phyloP scores from a whole-genome alignment of 1,284 basidiomycete species.

The Microbotryum lychnidis-dioicae region DNA sequence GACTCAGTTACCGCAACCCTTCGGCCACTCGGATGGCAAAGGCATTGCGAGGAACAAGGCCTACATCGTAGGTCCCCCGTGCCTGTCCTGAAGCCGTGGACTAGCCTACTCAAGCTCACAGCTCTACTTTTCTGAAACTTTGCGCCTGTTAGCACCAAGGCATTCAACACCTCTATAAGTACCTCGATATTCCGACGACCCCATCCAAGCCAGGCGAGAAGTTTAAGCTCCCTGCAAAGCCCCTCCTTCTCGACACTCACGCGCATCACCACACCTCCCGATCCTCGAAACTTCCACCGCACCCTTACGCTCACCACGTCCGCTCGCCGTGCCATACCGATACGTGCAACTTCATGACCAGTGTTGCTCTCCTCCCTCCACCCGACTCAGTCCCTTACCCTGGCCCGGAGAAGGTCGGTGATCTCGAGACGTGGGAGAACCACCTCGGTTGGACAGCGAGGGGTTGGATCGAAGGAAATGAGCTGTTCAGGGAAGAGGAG shows the following conservation, averaged over 20 bases:
- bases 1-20: constrained; percentile 15
- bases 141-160: constrained; percentile 4
- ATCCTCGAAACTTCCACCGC: constrained; percentile 4
- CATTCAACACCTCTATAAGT: constrained; percentile 3
- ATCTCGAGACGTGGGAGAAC: constrained; percentile 27
- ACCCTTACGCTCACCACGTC: constrained; percentile 22
- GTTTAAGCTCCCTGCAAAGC: not conserved
- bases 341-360: constrained; percentile 30
- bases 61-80: constrained; percentile 24
- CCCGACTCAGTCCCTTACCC: constrained; percentile 29
- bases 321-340: constrained; percentile 21
- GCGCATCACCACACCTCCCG: not conserved
- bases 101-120: no score
- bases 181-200: constrained; percentile 1
- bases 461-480: constrained; percentile 11
- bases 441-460: constrained; percentile 12
- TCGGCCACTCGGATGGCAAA: constrained; percentile 28
- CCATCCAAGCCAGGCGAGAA: not conserved
- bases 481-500: constrained; percentile 27
- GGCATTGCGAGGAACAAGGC: constrained; percentile 30
- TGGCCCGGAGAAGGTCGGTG: not conserved
- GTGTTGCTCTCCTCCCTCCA: constrained; percentile 28
- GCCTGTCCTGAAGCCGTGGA: not conserved
- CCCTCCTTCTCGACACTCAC: constrained; percentile 1
- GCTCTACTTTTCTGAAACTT: not conserved